A percentile compares a stretch with the other conserved stretches of the same genome.
Evolutionary conservation across 2,329 filamentous ascomycete species (phyloP).

Genomic region (Parafenestella ontariensis): DNA sequence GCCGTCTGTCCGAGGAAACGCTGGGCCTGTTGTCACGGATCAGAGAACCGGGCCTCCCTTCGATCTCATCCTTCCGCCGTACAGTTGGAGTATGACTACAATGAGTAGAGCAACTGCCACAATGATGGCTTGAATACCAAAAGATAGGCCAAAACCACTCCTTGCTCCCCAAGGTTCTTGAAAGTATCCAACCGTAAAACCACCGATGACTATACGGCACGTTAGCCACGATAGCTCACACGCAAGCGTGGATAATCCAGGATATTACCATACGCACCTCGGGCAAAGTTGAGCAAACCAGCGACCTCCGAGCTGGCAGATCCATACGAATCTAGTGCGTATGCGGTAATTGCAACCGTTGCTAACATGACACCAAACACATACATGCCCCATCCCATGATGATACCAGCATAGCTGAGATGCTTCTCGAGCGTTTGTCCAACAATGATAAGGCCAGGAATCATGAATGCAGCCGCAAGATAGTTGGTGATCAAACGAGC

Average conservation of each 20-base stretch:
- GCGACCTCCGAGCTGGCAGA: slow-evolving; percentile 41
- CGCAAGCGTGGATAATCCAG: not conserved
- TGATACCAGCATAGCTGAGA: slow-evolving; percentile 39
- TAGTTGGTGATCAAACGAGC: slow-evolving; percentile 44
- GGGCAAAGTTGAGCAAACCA: slow-evolving; percentile 45
- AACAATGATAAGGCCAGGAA: slow-evolving; percentile 43
- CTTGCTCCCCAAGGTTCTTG: slow-evolving; percentile 43
- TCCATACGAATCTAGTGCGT: slow-evolving; percentile 44
- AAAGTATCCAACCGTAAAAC: slow-evolving; percentile 47
- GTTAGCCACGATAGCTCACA: not conserved
- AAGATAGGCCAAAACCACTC: slow-evolving; percentile 39
- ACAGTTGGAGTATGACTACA: slow-evolving; percentile 38
- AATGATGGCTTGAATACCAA: slow-evolving; percentile 46
- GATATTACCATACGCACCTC: slow-evolving; percentile 22
- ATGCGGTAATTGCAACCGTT: slow-evolving; percentile 45
- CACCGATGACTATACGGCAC: slow-evolving; percentile 27
- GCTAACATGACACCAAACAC: slow-evolving; percentile 43
- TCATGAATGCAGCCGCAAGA: slow-evolving; percentile 38
- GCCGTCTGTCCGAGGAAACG: too few relatives aligned
- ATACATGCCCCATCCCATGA: slow-evolving; percentile 47
- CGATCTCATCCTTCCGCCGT: slow-evolving; percentile 33
- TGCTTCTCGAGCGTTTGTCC: slow-evolving; percentile 45
- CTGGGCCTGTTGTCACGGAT: too few relatives aligned
- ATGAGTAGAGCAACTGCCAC: slow-evolving; percentile 36
- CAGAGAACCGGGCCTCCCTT: slow-evolving; percentile 22